Base-by-base conservation (phyloP, 2,329 filamentous ascomycete genomes). In the Fusarium succisae region DNA sequence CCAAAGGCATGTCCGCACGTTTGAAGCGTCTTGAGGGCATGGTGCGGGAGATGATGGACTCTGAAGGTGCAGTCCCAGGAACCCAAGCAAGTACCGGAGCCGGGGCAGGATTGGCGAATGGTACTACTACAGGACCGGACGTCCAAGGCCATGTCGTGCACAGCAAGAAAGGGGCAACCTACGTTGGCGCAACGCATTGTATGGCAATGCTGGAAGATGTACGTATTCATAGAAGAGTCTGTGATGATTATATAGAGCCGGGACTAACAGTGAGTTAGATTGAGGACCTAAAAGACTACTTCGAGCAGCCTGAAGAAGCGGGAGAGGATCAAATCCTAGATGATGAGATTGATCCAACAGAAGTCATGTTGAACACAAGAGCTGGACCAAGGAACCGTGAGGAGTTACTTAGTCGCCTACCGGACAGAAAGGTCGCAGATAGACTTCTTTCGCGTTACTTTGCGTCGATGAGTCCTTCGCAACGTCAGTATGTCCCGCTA, bases 141-240 rank as follows among this genome's bases (percentile, higher is more conserved):
- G 69, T 78, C 17, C 78, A 66, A 45, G 86, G 83, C 0, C 83
- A 87, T 60, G 82, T 89, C 12, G 82, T 89, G 26, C 80, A 82
- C 28, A 82, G 85, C 6, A 78, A 83, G 41, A 80, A 80, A 57
- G 83, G 82, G 15, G 85, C 84, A 47, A 88, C 85, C 9, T 91
- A 89, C 72, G 85, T 91, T 9, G 89, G 89, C 3, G 88, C 88
- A 8, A 90, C 89, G 50, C 88, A 91, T 67, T 90, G 88, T 72
- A 87, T 90, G 82, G 89, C 89, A 5, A 89, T 91, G 79, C 80
- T 91, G 17, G 87, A 90, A 76, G 87, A 91, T 82, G 88, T 90
- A 74, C 83, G 86, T 80, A 38, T 26, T 37, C 47, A 41, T 17
- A 10, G 10, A 32, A n/a, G 8, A 17, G 17, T 14, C 13, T 37